Base-by-base conservation (phyloP, 169 alveolate genomes). In the Plasmodium gaboni region DNA sequence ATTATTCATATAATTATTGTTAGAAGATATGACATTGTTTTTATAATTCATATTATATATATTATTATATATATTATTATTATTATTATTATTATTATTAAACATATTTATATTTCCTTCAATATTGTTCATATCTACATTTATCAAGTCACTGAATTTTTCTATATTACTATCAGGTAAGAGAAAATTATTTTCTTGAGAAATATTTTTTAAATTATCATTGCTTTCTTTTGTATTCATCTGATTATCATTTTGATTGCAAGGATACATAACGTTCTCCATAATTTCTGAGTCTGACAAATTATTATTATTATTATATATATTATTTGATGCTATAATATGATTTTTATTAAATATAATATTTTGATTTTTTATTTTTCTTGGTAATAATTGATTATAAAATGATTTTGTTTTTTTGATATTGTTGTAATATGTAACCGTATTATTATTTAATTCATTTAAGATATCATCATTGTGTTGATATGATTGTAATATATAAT, bases 371-470 rank as follows among this genome's bases (percentile, higher is more conserved):
- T n/a, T 65, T 17, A 28, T n/a, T 5, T 12, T 65, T 28, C 70
- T 32, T 2, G 86, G 86, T 19, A 57, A 46, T 42, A 73, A 61
- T 55, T 60, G 57, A 12, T 46, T 73, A 59, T 38, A 1, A 73
- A 53, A 32, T 12, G 17, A 13, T 44, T 61, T 12, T 38, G 32
- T 50, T 38, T 38, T 38, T 38, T 59, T 28, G 64, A 74, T 38
- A 63, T 55, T 42, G 17, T 46, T 60, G 46, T 15, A 28, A 26
- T 17, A 60, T 51, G 65, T 51, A 15, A 50, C 12, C 9, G 46
- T 38, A 38, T 38, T 38, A 12, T 67, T 28, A 51, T 13, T 46
- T 12, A 78, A 44, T 53, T 42, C 57, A 55, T 60, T 60, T 22
- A 17, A 55, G 24, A 10, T 60, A 7, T 24, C n/a, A n/a, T 12